Conservation (phyloP, 176 grass and related monocot genomes). For the Eremochloa ophiuroides region DNA sequence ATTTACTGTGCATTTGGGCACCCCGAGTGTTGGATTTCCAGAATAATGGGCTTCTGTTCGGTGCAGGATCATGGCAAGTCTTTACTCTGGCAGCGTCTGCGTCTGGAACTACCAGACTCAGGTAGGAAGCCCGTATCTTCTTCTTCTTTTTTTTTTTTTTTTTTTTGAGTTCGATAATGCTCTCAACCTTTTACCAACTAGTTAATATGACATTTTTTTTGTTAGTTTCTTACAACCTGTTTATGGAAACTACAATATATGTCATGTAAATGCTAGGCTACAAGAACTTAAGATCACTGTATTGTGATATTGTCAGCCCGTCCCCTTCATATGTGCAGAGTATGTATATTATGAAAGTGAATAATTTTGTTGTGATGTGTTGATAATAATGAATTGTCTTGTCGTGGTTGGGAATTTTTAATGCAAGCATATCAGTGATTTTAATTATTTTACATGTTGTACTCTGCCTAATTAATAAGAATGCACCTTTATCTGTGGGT, state of each 20-base stretch:
- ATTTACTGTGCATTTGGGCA: neutral
- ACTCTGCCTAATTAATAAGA: neutral
- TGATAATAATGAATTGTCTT: neutral
- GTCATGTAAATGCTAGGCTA: neutral
- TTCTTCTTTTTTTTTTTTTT: too few species aligned
- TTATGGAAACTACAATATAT: neutral
- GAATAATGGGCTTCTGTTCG: neutral
- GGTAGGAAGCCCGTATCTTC: slow-evolving; percentile 10
- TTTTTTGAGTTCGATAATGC: neutral
- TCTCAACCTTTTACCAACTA: neutral
- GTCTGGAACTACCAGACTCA: slow-evolving; percentile 87
- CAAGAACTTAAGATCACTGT: neutral
- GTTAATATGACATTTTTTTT: neutral
- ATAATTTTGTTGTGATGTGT: neutral
- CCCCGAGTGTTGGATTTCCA: neutral
- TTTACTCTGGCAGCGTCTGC: slow-evolving; percentile 78
- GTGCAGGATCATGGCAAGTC: slow-evolving; percentile 83
- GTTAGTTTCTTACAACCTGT: neutral
- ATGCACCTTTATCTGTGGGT: neutral
- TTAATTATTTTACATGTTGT: neutral
- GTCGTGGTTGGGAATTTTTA: neutral
- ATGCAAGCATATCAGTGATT: neutral
- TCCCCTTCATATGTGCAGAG: neutral
- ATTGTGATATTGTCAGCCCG: neutral
- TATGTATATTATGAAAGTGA: neutral